phyloP scores from a whole-genome alignment of 768 basidiomycete species.

The Termitomyces sp. region DNA sequence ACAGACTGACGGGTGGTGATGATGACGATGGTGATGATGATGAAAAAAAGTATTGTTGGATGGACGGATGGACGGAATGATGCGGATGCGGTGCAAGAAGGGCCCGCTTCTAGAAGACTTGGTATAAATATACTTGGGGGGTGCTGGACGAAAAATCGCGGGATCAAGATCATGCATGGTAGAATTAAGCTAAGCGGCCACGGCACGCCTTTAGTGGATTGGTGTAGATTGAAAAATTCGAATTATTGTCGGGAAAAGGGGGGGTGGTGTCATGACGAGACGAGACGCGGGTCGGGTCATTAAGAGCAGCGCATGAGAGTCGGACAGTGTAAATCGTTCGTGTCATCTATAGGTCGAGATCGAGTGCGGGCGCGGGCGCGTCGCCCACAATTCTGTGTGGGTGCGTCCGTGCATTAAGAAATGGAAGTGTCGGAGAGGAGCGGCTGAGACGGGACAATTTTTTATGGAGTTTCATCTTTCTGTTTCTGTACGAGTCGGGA shows the following conservation, averaged over 20 bases:
- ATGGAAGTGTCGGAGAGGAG: neutral
- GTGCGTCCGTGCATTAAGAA: slow-evolving; percentile 15
- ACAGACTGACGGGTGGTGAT: neutral
- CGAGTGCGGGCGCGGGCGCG: slow-evolving; percentile 19
- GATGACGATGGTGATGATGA: neutral
- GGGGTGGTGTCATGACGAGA: slow-evolving; percentile 37
- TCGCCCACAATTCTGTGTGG: neutral
- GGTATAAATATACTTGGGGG: neutral
- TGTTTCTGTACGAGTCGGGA: slow-evolving; percentile 25
- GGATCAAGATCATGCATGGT: slow-evolving; percentile 6
- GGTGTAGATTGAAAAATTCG: slow-evolving; percentile 14
- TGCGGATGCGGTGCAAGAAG: neutral
- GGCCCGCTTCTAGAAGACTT: neutral
- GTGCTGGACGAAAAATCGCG: neutral
- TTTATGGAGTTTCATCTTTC: slow-evolving; percentile 26
- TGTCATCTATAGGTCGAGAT: slow-evolving; percentile 33
- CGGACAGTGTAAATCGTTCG: slow-evolving; percentile 16
- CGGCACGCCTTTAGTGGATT: slow-evolving; percentile 14
- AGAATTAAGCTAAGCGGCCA: slow-evolving; percentile 2
- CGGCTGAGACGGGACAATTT: slow-evolving; percentile 13
- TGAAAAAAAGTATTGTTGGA: neutral
- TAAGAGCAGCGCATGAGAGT: slow-evolving; percentile 58
- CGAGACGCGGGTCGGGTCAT: slow-evolving; percentile 42
- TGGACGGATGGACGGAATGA: neutral
- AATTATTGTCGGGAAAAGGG: slow-evolving; percentile 30